Evolutionary conservation across 139 green algal species (phyloP), one percentile per base, ranked within the genome.

Genomic region (Picochlorum sp.): DNA sequence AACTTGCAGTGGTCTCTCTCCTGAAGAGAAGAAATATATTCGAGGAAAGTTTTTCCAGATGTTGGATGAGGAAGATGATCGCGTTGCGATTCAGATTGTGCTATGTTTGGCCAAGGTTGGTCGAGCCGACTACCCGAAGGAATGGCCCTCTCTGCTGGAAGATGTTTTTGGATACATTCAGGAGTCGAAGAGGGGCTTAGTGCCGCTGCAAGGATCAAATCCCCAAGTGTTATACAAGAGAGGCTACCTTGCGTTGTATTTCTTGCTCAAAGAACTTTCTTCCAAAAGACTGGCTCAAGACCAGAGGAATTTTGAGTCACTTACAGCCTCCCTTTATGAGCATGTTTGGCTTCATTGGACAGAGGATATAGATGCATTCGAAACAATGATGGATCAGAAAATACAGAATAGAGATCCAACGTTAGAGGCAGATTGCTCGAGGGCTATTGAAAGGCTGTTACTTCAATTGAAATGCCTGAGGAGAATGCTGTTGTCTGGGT

Each of bases 201-300:
- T n/a, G n/a, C n/a, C n/a, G n/a, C n/a, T n/a, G n/a, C n/a, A n/a
- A n/a, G n/a, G n/a, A n/a, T n/a, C n/a, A n/a, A n/a, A n/a, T n/a
- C n/a, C n/a, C n/a, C n/a, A n/a, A n/a, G n/a, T n/a, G n/a, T n/a
- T n/a, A n/a, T n/a, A n/a, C n/a, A n/a, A n/a, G n/a, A n/a, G n/a
- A n/a, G 69, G 80, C 16, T 89, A 91, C 62, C 73, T 96, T 5
- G 75, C 85, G 18, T 70, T 97, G 35, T 89, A 97, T 60, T 85
- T 96, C 61, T 73, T 94, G 8, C 72, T 97, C n/a, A 97, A 97
- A 72, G 90, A 97, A 73, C 80, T 97, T 22, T 75, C 83, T 26
- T 86, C 77, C 52, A 97, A 96, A 75, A 79, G 89, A 13, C 76
- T 97, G 25, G 57, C 64, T 2, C 61, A 74, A 18, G 89, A 97